A percentile compares a stretch with the other conserved stretches of the same genome.
Conservation (phyloP, 2,329 filamentous ascomycete species). For the Cyphellophora europaea region DNA sequence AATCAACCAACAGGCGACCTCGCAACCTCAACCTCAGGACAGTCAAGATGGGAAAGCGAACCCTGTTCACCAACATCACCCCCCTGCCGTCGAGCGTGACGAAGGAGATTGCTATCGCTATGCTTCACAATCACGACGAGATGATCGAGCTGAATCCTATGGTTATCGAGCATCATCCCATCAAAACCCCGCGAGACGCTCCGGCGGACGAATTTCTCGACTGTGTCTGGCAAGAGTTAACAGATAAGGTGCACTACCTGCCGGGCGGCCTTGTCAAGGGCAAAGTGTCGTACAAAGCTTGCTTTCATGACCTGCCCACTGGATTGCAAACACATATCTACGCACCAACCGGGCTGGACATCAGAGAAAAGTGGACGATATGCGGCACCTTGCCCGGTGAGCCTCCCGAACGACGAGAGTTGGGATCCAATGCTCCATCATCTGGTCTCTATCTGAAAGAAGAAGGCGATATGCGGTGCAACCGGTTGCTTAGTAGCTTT, state of each 20-base stretch:
- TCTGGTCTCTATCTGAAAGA: conserved; percentile 73
- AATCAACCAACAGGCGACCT: too few species aligned
- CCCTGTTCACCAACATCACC: conserved; percentile 67
- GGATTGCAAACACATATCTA: conserved; percentile 78
- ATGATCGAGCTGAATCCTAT: conserved; percentile 88
- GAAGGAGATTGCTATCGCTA: conserved; percentile 61
- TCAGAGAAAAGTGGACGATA: conserved; percentile 69
- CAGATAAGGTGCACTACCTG: conserved; percentile 67
- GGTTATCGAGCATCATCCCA: conserved; percentile 61
- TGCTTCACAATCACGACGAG: conserved; percentile 66
- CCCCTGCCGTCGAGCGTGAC: conserved; percentile 61
- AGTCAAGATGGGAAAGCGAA: conserved; percentile 60
- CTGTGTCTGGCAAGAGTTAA: conserved; percentile 69
- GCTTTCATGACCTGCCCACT: conserved; percentile 63
- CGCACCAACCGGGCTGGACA: conserved; percentile 71
- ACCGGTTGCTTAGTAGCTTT: conserved; percentile 63
- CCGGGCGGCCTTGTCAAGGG: conserved; percentile 56
- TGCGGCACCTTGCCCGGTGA: conserved; percentile 65
- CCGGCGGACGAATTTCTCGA: conserved; percentile 57
- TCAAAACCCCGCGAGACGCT: conserved; percentile 57
- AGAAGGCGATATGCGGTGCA: conserved; percentile 76
- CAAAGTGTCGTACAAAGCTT: conserved; percentile 68
- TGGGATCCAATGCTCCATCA: conserved; percentile 56
- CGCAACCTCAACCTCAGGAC: too few species aligned
- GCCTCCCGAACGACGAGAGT: conserved; percentile 53